Percentiles rank a stretch among this genome's conserved stretches.
Evolutionary conservation across 2,329 filamentous ascomycete species (phyloP).

Genomic region (Diaporthe ilicicola): DNA sequence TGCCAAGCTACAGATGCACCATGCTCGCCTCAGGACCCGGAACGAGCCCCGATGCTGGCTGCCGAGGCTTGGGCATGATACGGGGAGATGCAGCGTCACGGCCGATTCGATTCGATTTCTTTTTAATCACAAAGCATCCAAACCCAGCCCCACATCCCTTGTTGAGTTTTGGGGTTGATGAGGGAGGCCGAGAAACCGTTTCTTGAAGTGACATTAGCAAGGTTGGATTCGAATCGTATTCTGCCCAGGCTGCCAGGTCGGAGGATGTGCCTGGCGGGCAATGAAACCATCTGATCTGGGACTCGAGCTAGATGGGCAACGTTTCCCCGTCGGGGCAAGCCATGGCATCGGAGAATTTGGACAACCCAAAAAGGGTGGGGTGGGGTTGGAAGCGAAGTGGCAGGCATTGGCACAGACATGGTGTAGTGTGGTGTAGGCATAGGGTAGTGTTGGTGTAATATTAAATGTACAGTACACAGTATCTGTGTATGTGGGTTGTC

Average conservation of each 20-base stretch:
- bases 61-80: background rate
- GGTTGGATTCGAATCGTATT: conserved; percentile 9
- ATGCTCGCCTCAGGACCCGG: background rate
- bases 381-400: conserved; percentile 18
- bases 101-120: no score
- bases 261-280: conserved; percentile 16
- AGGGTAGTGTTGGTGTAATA: background rate
- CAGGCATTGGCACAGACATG: background rate
- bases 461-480: background rate
- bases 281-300: conserved; percentile 24
- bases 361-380: conserved; percentile 11
- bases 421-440: background rate
- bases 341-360: conserved; percentile 23
- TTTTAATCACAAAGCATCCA: background rate
- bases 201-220: conserved; percentile 6
- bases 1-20: background rate
- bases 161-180: background rate
- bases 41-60: background rate
- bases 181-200: background rate
- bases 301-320: conserved; percentile 5
- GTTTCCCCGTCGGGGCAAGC: conserved; percentile 21
- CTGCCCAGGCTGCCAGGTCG: conserved; percentile 5
- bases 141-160: background rate
- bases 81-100: no score
- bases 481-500: conserved; percentile 16